Evolutionary conservation across 306 rosid genomes (phyloP).

Genomic region (Oxytropis ochrocephala): DNA sequence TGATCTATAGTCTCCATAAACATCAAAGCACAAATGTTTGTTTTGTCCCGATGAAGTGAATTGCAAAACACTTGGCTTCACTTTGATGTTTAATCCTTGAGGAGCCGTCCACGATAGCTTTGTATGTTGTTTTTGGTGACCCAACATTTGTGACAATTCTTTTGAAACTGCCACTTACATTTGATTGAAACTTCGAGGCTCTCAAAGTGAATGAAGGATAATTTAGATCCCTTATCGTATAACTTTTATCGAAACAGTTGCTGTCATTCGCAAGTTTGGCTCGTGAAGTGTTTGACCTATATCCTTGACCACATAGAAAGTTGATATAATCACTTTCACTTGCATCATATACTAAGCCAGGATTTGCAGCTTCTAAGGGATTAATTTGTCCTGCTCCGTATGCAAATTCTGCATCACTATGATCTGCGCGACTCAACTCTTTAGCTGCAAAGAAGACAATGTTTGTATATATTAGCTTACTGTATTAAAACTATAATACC

Average conservation of each 20-base stretch:
- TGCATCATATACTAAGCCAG: conserved; percentile 37
- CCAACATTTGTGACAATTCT: conserved; percentile 50
- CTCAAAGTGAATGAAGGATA: conserved; percentile 46
- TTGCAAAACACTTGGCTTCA: conserved; percentile 30
- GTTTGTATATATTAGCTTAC: too few species aligned
- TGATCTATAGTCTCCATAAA: conserved; percentile 33
- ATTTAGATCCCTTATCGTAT: conserved; percentile 30
- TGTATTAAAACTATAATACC: too few species aligned
- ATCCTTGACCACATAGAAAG: conserved; percentile 42
- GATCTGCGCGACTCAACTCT: too few species aligned
- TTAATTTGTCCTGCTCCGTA: background rate
- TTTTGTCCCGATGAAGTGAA: conserved; percentile 35
- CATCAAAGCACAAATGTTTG: conserved; percentile 9
- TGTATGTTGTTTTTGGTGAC: conserved; percentile 23
- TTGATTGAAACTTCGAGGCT: background rate
- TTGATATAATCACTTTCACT: conserved; percentile 19
- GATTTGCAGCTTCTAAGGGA: background rate
- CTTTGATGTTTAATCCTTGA: conserved; percentile 22
- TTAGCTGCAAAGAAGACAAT: too few species aligned
- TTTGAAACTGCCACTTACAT: conserved; percentile 13
- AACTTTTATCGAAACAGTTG: background rate
- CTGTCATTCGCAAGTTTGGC: conserved; percentile 3
- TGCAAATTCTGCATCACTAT: background rate
- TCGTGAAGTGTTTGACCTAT: conserved; percentile 12
- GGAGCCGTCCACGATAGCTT: conserved; percentile 26